Conservation (phyloP, 371 early-diverging fungal genomes). For the Choanephora cucurbitarum region DNA sequence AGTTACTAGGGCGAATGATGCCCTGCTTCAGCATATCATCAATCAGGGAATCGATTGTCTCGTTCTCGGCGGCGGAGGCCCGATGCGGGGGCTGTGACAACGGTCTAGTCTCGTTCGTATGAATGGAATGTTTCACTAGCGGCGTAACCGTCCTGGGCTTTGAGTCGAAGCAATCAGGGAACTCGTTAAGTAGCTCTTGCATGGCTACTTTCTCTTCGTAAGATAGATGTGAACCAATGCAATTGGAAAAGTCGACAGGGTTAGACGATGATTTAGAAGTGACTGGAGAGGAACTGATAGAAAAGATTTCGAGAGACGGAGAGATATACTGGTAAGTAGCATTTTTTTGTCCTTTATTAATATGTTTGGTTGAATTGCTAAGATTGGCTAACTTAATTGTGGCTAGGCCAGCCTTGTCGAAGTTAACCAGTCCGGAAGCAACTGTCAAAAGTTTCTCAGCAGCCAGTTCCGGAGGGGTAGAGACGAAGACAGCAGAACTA, state of each 20-base stretch:
- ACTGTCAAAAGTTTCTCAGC: conserved; percentile 3
- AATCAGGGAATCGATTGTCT: conserved; percentile 18
- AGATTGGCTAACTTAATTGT: neutral
- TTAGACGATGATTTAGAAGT: no score
- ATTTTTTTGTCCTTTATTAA: conserved; percentile 14
- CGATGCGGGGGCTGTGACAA: conserved; percentile 11
- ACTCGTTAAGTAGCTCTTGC: conserved; percentile 7
- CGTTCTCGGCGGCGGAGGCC: conserved; percentile 11
- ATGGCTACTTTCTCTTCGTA: neutral
- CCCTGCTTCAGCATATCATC: conserved; percentile 26
- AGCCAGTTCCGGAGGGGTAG: neutral
- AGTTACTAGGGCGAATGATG: conserved; percentile 19
- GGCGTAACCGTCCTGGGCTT: neutral
- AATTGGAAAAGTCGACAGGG: neutral
- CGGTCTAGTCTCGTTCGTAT: conserved; percentile 17
- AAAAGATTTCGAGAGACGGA: neutral
- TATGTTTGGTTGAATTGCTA: neutral
- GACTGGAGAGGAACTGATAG: neutral
- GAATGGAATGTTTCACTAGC: conserved; percentile 11
- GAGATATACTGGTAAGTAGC: neutral
- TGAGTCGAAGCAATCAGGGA: conserved; percentile 14
- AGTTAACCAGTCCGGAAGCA: conserved; percentile 7
- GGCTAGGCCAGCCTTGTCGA: neutral
- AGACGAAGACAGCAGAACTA: conserved; percentile 1
- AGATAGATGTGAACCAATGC: neutral